phyloP scores from a whole-genome alignment of 371 early-diverging fungal genomes.

The Mucor irregularis region DNA sequence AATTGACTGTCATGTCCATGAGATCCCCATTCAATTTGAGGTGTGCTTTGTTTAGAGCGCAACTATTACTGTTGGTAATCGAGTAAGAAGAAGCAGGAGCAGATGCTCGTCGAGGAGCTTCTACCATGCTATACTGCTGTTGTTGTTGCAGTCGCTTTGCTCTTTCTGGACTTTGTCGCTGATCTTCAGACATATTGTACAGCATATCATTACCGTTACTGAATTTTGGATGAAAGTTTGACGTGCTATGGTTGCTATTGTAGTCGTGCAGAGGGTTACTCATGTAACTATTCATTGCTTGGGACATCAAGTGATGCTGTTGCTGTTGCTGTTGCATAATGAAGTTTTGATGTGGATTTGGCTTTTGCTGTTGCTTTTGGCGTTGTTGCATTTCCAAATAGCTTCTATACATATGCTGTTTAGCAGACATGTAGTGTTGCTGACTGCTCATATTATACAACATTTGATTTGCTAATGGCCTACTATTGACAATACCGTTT shows the following conservation, averaged over 20 bases:
- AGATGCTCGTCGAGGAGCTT: background rate
- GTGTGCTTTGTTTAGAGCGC: slow-evolving; percentile 15
- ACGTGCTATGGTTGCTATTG: background rate
- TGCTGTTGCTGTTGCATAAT: background rate
- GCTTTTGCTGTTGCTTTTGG: background rate
- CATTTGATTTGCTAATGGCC: background rate
- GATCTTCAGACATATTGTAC: slow-evolving; percentile 1
- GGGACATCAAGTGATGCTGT: background rate
- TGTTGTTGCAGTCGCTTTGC: background rate
- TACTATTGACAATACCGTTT: background rate
- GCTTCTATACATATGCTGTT: slow-evolving; percentile 8
- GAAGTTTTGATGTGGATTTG: background rate
- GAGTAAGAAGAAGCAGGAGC: slow-evolving; percentile 1
- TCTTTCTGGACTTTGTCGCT: background rate
- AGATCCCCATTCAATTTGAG: slow-evolving; percentile 16
- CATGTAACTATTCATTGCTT: background rate
- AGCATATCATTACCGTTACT: background rate
- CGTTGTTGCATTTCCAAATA: slow-evolving; percentile 2
- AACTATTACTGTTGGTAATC: slow-evolving; percentile 9
- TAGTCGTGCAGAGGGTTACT: background rate
- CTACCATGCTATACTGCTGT: background rate
- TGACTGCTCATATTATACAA: background rate
- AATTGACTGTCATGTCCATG: slow-evolving; percentile 29
- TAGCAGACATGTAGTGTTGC: background rate
- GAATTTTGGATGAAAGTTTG: too few species aligned